Evolutionary conservation across 1,139 yeast genomes (phyloP).

Genomic region (Saccharomyces hybrid): DNA sequence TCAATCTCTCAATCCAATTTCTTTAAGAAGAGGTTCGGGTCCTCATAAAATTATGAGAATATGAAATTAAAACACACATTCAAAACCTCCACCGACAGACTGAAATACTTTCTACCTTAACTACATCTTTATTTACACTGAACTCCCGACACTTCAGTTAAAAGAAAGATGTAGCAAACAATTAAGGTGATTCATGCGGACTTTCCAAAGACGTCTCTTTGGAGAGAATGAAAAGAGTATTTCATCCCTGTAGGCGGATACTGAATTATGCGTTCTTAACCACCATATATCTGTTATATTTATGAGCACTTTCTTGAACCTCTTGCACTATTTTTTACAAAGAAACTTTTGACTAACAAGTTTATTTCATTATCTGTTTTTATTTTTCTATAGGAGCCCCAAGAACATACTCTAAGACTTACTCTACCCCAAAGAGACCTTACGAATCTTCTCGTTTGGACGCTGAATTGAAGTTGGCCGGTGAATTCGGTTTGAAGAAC

Average conservation of each 20-base stretch:
- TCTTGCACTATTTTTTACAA: not conserved
- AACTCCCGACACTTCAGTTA: conserved; percentile 78
- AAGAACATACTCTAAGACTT: too few relatives aligned
- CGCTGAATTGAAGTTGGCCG: too few relatives aligned
- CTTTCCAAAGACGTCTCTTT: not conserved
- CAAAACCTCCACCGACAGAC: not conserved
- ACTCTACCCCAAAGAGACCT: too few relatives aligned
- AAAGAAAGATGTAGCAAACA: conserved; percentile 26
- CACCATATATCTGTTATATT: not conserved
- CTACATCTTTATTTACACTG: conserved; percentile 41
- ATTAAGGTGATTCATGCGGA: not conserved
- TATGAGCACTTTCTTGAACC: not conserved
- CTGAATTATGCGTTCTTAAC: not conserved
- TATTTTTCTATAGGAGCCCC: too few relatives aligned
- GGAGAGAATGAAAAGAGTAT: not conserved
- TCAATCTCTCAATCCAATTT: conserved; percentile 55
- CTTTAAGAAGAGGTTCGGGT: conserved; percentile 34
- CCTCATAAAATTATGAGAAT: conserved; percentile 10
- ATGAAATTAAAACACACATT: not conserved
- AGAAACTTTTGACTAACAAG: conserved; percentile 43
- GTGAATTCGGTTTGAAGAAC: too few relatives aligned
- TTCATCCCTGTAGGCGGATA: not conserved
- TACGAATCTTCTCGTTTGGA: too few relatives aligned
- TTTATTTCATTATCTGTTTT: conserved; percentile 35
- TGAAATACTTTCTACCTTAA: not conserved